Conservation (phyloP, 2,329 filamentous ascomycete genomes). For the Epichloe sp. region DNA sequence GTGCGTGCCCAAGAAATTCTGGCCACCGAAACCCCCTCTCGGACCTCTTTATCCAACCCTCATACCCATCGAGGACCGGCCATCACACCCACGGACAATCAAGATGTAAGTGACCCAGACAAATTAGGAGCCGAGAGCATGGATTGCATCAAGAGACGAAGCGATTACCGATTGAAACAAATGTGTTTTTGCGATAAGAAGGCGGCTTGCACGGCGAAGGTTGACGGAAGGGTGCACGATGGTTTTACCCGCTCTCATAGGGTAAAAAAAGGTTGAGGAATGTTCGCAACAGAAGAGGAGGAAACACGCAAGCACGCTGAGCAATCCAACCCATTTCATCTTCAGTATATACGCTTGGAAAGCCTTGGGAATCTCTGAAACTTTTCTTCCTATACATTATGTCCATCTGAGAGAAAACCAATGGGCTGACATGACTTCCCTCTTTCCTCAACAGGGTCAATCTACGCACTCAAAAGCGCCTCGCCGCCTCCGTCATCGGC, state of each 20-base stretch:
- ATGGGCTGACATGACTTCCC: conserved; percentile 14
- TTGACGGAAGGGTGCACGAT: neutral
- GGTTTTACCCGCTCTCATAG: neutral
- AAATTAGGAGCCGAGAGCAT: neutral
- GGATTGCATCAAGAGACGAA: neutral
- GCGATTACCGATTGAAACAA: conserved; percentile 3
- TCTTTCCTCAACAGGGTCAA: conserved; percentile 64
- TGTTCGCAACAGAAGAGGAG: neutral
- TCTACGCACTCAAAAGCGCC: conserved; percentile 98
- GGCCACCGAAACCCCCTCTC: conserved; percentile 26
- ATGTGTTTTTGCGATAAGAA: neutral
- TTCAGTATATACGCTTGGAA: neutral
- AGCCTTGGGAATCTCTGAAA: neutral
- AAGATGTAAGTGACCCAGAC: conserved; percentile 28
- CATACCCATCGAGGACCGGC: conserved; percentile 27
- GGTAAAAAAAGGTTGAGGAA: neutral
- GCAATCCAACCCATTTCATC: neutral
- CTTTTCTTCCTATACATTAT: neutral
- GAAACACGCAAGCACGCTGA: conserved; percentile 1
- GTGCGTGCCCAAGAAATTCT: conserved; percentile 27
- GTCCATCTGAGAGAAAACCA: too few species aligned
- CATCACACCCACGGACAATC: conserved; percentile 29
- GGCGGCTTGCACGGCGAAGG: conserved; percentile 1
- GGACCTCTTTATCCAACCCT: conserved; percentile 19
- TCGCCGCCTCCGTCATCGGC: conserved; percentile 95